A percentile compares a stretch with the other conserved stretches of the same genome.
These are phyloP conservation scores for Hydrangea macrophylla DNA, from an alignment of 148 eudicot species.

Conservation along the genomic window DNA sequence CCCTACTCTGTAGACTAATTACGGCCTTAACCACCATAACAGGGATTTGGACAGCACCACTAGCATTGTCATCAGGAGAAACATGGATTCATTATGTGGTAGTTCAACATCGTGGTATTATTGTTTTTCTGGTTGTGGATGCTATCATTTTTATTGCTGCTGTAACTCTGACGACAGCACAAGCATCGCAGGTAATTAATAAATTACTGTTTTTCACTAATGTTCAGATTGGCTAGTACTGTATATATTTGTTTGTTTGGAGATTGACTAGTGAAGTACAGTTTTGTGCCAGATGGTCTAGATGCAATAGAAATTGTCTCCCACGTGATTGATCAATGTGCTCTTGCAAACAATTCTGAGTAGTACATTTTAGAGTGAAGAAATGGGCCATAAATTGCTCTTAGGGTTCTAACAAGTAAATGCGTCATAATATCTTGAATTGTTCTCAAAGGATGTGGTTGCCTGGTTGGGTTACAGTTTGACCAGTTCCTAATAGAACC, in stretches of 20 bases:
- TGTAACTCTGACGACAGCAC: constrained; percentile 47
- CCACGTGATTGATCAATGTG: too few species aligned
- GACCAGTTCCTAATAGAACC: too few species aligned
- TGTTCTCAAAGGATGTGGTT: too few species aligned
- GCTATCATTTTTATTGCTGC: constrained; percentile 52
- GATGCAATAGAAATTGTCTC: too few species aligned
- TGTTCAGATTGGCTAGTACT: too few species aligned
- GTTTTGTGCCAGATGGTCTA: not conserved
- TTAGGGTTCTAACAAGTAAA: too few species aligned
- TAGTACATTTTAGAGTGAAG: too few species aligned
- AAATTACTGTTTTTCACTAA: not conserved
- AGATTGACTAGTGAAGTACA: constrained; percentile 1
- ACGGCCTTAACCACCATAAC: constrained; percentile 19
- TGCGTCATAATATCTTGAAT: too few species aligned
- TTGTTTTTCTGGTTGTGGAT: constrained; percentile 61
- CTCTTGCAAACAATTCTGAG: too few species aligned
- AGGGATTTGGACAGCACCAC: constrained; percentile 73
- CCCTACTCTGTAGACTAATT: constrained; percentile 3
- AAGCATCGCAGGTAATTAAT: constrained; percentile 59
- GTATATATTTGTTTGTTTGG: not conserved
- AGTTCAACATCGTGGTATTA: constrained; percentile 59
- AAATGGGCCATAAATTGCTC: too few species aligned
- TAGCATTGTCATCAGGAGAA: constrained; percentile 41
- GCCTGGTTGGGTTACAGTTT: too few species aligned
- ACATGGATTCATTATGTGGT: constrained; percentile 55